These are phyloP conservation scores for Alternaria arbusti DNA, from an alignment of 2,329 filamentous ascomycete genomes.

Conservation along the genomic window DNA sequence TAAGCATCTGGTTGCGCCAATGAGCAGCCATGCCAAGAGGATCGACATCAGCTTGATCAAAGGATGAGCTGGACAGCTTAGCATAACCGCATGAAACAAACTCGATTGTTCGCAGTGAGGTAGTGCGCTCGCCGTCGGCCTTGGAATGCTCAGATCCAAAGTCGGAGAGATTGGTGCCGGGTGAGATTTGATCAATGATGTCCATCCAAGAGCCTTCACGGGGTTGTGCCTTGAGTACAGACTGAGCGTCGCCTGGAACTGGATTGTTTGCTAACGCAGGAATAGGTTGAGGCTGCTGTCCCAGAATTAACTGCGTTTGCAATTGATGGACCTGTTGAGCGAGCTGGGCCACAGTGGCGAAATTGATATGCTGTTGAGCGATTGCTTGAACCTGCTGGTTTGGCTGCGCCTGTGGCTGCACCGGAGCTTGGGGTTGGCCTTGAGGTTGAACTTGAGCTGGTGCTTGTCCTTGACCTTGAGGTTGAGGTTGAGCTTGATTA, in stretches of 20 bases:
- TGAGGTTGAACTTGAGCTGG: background rate
- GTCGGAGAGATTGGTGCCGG: slow-evolving; percentile 53
- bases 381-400: slow-evolving; percentile 2
- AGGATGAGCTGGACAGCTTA: slow-evolving; percentile 42
- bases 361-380: slow-evolving; percentile 5
- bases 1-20: slow-evolving; percentile 31
- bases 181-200: slow-evolving; percentile 59
- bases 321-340: slow-evolving; percentile 11
- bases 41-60: slow-evolving; percentile 47
- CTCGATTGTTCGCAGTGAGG: slow-evolving; percentile 52
- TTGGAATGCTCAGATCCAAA: slow-evolving; percentile 48
- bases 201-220: slow-evolving; percentile 59
- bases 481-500: background rate
- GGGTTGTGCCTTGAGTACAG: slow-evolving; percentile 43
- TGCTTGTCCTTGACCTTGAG: background rate
- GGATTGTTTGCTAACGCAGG: slow-evolving; percentile 7
- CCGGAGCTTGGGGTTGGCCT: background rate
- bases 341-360: slow-evolving; percentile 4
- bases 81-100: slow-evolving; percentile 70
- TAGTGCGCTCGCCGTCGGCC: slow-evolving; percentile 32
- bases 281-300: slow-evolving; percentile 4
- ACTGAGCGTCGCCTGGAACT: slow-evolving; percentile 15
- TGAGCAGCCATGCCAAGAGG: slow-evolving; percentile 9
- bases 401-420: slow-evolving; percentile 6
- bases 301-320: slow-evolving; percentile 4